These are phyloP conservation scores for Acer negundo DNA, from an alignment of 345 rosid species.

Conservation along the genomic window DNA sequence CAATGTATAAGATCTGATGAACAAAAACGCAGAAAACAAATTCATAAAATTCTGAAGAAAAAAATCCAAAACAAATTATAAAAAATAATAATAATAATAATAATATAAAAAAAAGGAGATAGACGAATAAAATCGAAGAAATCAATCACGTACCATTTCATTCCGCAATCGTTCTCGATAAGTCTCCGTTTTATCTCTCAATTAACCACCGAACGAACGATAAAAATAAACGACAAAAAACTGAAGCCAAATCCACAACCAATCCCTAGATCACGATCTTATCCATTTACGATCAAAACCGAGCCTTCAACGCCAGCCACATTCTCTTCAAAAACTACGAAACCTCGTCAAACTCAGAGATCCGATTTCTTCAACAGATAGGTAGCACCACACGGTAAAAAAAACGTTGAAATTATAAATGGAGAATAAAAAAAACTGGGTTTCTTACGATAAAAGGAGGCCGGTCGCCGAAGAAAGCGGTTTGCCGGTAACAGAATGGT, in stretches of 20 bases:
- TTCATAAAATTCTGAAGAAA: slow-evolving; percentile 20
- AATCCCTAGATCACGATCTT: slow-evolving; percentile 82
- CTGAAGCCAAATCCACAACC: slow-evolving; percentile 29
- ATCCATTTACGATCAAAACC: slow-evolving; percentile 31
- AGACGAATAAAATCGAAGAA: slow-evolving; percentile 3
- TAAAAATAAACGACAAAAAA: slow-evolving; percentile 30
- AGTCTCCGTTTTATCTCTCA: slow-evolving; percentile 59
- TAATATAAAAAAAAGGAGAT: slow-evolving; percentile 14
- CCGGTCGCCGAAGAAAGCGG: slow-evolving; percentile 29
- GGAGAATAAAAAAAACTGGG: background rate
- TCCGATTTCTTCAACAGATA: slow-evolving; percentile 48
- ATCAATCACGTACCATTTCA: slow-evolving; percentile 76
- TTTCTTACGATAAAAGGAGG: slow-evolving; percentile 20
- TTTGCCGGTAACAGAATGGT: slow-evolving; percentile 31
- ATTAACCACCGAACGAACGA: slow-evolving; percentile 27
- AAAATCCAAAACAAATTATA: background rate
- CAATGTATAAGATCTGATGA: slow-evolving; percentile 51
- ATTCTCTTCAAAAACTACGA: slow-evolving; percentile 51
- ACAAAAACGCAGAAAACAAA: slow-evolving; percentile 23
- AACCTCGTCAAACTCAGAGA: slow-evolving; percentile 58
- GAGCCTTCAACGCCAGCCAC: slow-evolving; percentile 56
- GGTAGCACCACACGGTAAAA: slow-evolving; percentile 25
- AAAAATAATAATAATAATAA: too few species aligned
- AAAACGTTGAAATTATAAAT: slow-evolving; percentile 14
- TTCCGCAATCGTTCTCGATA: slow-evolving; percentile 52